Evolutionary conservation across 768 basidiomycete genomes (phyloP).

Genomic region (Stropharia rugosoannulata): DNA sequence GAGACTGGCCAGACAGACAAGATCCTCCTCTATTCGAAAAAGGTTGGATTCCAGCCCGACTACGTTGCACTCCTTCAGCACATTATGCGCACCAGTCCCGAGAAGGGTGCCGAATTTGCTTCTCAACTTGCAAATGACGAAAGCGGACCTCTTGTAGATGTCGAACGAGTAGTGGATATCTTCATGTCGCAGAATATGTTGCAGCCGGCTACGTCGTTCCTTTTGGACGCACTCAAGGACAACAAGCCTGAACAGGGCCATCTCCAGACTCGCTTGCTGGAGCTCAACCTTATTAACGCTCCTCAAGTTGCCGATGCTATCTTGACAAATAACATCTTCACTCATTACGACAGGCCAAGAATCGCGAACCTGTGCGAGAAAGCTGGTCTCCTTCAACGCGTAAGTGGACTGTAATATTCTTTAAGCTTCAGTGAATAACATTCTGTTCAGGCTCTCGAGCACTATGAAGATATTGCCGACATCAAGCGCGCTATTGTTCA

Average conservation of each 20-base stretch:
- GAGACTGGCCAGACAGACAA: conserved; percentile 99
- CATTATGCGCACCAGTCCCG: conserved; percentile 93
- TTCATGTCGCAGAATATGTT: conserved; percentile 99
- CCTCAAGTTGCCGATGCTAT: conserved; percentile 99
- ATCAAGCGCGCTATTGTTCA: conserved; percentile 99
- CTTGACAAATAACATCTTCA: conserved; percentile 98
- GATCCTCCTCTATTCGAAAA: conserved; percentile 96
- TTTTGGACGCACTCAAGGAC: conserved; percentile 96
- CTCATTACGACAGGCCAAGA: conserved; percentile 92
- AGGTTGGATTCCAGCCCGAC: conserved; percentile 91
- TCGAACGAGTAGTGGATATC: conserved; percentile 96
- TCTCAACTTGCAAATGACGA: conserved; percentile 93
- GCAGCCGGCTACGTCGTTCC: conserved; percentile 97
- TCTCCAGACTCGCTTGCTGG: conserved; percentile 92
- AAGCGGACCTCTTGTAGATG: conserved; percentile 85
- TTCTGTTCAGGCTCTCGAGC: conserved; percentile 84
- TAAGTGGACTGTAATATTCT: conserved; percentile 35
- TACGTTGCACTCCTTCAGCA: conserved; percentile 92
- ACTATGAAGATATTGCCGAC: conserved; percentile 97
- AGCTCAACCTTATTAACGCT: conserved; percentile 97
- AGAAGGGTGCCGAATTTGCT: conserved; percentile 99
- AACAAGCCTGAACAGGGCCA: conserved; percentile 97
- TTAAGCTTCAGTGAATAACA: conserved; percentile 6
- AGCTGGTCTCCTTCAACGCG: conserved; percentile 92
- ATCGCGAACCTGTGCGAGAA: conserved; percentile 99